A percentile compares a stretch with the other conserved stretches of the same genome.
These are phyloP conservation scores for Mucor piriformis DNA, from an alignment of 371 early-diverging fungal species.

Conservation along the genomic window DNA sequence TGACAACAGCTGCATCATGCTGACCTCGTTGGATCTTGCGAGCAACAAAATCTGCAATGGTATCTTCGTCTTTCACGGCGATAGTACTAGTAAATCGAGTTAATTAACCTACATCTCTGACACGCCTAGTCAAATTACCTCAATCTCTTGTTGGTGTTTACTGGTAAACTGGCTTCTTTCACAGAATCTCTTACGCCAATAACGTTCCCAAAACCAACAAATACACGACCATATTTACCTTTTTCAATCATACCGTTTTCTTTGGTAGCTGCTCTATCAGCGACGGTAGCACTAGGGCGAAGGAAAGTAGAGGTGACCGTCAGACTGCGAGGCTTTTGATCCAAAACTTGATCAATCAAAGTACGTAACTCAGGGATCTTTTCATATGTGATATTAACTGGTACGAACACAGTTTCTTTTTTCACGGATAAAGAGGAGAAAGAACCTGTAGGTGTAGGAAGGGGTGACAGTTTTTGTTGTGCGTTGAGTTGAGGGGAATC, in stretches of 20 bases:
- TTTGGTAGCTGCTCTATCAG: slow-evolving; percentile 38
- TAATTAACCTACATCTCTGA: too few relatives aligned
- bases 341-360: slow-evolving; percentile 51
- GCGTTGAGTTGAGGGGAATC: slow-evolving; percentile 5
- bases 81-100: slow-evolving; percentile 14
- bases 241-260: slow-evolving; percentile 30
- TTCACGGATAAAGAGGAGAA: slow-evolving; percentile 4
- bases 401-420: slow-evolving; percentile 42
- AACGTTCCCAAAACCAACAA: slow-evolving; percentile 43
- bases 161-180: slow-evolving; percentile 12
- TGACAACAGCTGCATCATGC: slow-evolving; percentile 38
- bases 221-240: slow-evolving; percentile 51
- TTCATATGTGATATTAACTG: slow-evolving; percentile 53
- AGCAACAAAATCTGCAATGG: slow-evolving; percentile 31
- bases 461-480: slow-evolving; percentile 4
- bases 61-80: slow-evolving; percentile 25
- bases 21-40: slow-evolving; percentile 43
- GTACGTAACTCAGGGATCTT: slow-evolving; percentile 51
- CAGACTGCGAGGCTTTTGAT: slow-evolving; percentile 41
- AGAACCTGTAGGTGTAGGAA: slow-evolving; percentile 5
- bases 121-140: too few relatives aligned
- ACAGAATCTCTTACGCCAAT: slow-evolving; percentile 30
- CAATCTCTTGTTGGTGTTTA: slow-evolving; percentile 14
- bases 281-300: slow-evolving; percentile 43
- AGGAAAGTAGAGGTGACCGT: slow-evolving; percentile 28